phyloP scores from a whole-genome alignment of 805 yeast genomes.

The Saturnispora sanitii region DNA sequence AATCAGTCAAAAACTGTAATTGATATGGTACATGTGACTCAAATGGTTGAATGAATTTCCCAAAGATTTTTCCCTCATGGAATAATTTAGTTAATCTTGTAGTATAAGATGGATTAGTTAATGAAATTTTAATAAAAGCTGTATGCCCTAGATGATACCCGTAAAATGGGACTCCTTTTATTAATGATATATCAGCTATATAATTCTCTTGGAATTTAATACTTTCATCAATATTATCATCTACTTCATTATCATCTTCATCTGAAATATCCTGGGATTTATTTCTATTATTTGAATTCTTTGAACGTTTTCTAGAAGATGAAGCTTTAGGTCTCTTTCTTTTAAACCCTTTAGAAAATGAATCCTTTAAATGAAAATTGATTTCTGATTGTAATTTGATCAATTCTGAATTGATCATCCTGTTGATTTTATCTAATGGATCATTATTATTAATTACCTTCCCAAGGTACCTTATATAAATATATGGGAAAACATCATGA shows the following conservation, averaged over 20 bases:
- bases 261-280: constrained; percentile 4
- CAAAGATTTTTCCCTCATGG: constrained; percentile 34
- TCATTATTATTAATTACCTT: constrained; percentile 1
- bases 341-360: constrained; percentile 24
- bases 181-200: constrained; percentile 51
- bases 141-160: constrained; percentile 65
- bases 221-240: constrained; percentile 6
- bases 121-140: constrained; percentile 57
- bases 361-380: constrained; percentile 24
- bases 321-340: constrained; percentile 1
- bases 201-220: constrained; percentile 18
- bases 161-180: constrained; percentile 74
- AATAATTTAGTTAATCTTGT: constrained; percentile 43
- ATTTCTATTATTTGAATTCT: neutral
- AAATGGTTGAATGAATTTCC: constrained; percentile 38
- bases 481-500: constrained; percentile 78
- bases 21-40: constrained; percentile 77
- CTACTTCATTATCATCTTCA: constrained; percentile 13
- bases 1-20: constrained; percentile 74
- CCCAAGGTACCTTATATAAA: constrained; percentile 37
- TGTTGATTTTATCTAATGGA: constrained; percentile 21
- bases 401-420: constrained; percentile 23
- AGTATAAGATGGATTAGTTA: constrained; percentile 52
- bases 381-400: constrained; percentile 9
- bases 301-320: too few relatives aligned